Evolutionary conservation across 768 basidiomycete genomes (phyloP).

Genomic region (Rubroboletus satanas): DNA sequence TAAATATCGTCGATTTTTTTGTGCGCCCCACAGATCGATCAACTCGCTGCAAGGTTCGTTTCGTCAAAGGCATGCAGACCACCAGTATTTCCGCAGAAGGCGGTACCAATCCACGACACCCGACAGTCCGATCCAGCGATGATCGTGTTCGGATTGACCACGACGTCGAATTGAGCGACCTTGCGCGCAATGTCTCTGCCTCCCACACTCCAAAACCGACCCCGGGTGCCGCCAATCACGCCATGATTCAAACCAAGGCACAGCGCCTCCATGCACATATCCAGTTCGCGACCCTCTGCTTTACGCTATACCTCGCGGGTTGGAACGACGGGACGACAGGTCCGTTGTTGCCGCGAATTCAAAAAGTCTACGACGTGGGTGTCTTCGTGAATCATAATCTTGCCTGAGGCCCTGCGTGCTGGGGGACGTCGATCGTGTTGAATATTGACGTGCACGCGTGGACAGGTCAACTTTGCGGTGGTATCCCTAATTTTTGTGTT

Average conservation of each 20-base stretch:
- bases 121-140: background rate
- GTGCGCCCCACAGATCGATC: background rate
- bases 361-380: slow-evolving; percentile 34
- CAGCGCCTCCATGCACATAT: slow-evolving; percentile 23
- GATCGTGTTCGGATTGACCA: background rate
- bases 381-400: background rate
- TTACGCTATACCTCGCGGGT: slow-evolving; percentile 33
- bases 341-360: slow-evolving; percentile 38
- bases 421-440: background rate
- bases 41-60: background rate
- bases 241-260: slow-evolving; percentile 12
- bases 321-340: slow-evolving; percentile 41
- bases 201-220: background rate
- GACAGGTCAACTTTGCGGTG: slow-evolving; percentile 35
- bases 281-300: slow-evolving; percentile 36
- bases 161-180: slow-evolving; percentile 6
- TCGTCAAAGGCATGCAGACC: slow-evolving; percentile 13
- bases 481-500: slow-evolving; percentile 44
- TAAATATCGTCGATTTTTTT: background rate
- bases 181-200: background rate
- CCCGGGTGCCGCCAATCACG: background rate
- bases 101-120: slow-evolving; percentile 7
- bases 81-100: background rate
- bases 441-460: background rate
- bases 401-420: background rate